phyloP scores from a whole-genome alignment of 805 yeast species.

The Priceomyces medius region DNA sequence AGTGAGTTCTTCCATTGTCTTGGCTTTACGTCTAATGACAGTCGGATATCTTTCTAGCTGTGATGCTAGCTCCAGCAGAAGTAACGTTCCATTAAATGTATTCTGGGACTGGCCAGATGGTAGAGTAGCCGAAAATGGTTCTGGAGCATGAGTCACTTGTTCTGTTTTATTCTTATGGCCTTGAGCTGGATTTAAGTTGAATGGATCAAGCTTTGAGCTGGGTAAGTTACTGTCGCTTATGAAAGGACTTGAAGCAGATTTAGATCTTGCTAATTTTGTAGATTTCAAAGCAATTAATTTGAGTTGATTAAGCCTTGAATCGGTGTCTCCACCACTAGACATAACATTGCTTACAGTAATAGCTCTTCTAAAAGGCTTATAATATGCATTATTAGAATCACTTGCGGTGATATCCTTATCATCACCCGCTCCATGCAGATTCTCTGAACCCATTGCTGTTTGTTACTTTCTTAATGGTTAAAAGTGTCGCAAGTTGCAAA shows the following conservation, averaged over 20 bases:
- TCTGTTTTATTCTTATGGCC: background rate
- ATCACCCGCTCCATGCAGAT: background rate
- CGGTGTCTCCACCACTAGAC: background rate
- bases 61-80: background rate
- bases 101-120: conserved; percentile 14
- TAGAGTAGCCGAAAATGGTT: background rate
- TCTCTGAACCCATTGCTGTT: background rate
- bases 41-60: conserved; percentile 6
- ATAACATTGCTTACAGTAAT: background rate
- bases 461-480: background rate
- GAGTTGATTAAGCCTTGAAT: background rate
- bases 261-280: conserved; percentile 3
- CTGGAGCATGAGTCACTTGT: background rate
- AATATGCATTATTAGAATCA: background rate
- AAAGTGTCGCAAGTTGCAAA: background rate
- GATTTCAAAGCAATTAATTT: background rate
- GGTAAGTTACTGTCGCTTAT: background rate
- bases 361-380: background rate
- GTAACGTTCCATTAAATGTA: conserved; percentile 10
- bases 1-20: background rate
- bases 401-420: background rate
- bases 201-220: background rate
- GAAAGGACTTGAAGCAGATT: conserved; percentile 2
- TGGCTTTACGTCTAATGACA: conserved; percentile 4
- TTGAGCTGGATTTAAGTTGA: background rate